Evolutionary conservation across 768 basidiomycete genomes (phyloP), one percentile per base, ranked within the genome.

Genomic region (Chalciporus piperatus): DNA sequence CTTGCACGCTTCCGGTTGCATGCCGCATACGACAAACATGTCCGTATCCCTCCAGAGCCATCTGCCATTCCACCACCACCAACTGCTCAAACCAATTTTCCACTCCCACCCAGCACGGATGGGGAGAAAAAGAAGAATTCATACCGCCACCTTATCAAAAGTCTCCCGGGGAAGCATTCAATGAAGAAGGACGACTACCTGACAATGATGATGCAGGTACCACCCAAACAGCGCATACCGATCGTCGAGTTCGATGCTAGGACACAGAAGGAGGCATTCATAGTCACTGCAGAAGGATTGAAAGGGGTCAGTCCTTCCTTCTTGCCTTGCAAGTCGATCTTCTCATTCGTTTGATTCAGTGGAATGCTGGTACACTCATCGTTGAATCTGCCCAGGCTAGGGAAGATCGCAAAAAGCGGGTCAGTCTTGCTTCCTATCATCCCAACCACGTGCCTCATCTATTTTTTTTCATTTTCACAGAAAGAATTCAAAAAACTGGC

Each of bases 21-120:
- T 45, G 59, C 83, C 10, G 83, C 87, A n/a, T 92, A 92, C 65
- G 84, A 90, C 72, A 87, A 84, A 62, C 86, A 91, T 61, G 89
- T 91, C 45, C 77, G 84, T n/a, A 78, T 82, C 11, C 70, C 73
- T 61, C 63, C 32, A 57, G 63, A 64, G 40, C 27, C 61, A 27
- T 45, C 59, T 42, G 50, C 19, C 14, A 30, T 50, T 57, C 44
- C 66, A 51, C 65, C 67, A 32, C 60, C 72, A 46, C 58, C 66
- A 20, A 60, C 63, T 33, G 62, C 65, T 52, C 64, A 59, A 42
- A 57, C 67, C 64, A 58, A 65, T 68, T 50, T 66, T 68, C 55
- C 72, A 68, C 81, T 82, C 50, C 83, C 83, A 49, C 79, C 72
- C 43, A 72, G 74, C n/a, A 70, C 70, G 16, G 77, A 75, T 16